phyloP scores from a whole-genome alignment of 208 protist species.

The Wallacemonas rigidus region DNA sequence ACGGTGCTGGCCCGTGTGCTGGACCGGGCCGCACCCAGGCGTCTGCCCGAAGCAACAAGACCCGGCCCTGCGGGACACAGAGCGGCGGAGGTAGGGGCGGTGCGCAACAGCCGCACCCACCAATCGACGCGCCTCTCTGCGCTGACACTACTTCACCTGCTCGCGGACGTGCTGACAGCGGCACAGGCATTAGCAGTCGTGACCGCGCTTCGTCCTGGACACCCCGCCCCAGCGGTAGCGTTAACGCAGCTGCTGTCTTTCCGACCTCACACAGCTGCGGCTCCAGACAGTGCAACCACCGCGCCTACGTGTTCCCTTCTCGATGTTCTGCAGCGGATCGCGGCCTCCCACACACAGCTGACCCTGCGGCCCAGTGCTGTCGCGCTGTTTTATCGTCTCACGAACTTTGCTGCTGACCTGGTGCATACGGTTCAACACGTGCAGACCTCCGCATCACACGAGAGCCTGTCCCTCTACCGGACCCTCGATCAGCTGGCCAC shows the following conservation, averaged over 20 bases:
- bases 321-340: conserved; percentile 28
- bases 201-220: neutral
- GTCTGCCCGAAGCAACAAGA: conserved; percentile 17
- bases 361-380: conserved; percentile 28
- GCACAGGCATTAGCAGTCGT: neutral
- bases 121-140: neutral
- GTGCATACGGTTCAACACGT: conserved; percentile 27
- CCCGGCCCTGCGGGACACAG: neutral
- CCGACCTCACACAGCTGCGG: neutral
- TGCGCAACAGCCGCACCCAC: neutral
- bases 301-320: conserved; percentile 26
- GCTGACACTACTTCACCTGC: neutral
- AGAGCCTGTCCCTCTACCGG: conserved; percentile 38
- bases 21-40: neutral
- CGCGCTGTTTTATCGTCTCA: conserved; percentile 34
- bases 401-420: conserved; percentile 38
- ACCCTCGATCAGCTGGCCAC: conserved; percentile 31
- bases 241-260: conserved; percentile 7
- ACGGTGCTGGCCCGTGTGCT: conserved; percentile 27
- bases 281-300: neutral
- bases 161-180: conserved; percentile 1
- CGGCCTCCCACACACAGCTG: conserved; percentile 23
- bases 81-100: neutral
- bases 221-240: neutral
- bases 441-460: conserved; percentile 41